Conservation (phyloP, 331 rosid genomes). For the Malus hybrid region DNA sequence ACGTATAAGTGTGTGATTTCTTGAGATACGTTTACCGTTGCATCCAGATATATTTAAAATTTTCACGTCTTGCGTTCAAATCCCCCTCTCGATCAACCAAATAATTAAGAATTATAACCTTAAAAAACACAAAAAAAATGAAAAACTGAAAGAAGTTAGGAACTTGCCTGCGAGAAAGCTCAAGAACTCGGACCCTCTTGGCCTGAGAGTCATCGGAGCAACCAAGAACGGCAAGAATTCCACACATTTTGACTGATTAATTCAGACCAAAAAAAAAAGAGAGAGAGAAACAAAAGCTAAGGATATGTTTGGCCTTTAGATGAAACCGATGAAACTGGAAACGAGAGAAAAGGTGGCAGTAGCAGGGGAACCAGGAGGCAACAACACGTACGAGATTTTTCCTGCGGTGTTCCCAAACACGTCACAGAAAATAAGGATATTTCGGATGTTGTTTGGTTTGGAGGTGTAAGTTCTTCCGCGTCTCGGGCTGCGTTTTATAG, state of each 20-base stretch:
- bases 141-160: not conserved
- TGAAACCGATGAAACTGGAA: not conserved
- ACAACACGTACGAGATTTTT: not conserved
- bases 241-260: constrained; percentile 59
- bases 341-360: not conserved
- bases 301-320: not conserved
- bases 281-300: not conserved
- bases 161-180: constrained; percentile 91
- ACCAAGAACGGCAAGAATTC: constrained; percentile 94
- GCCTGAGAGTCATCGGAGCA: constrained; percentile 87
- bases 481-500: constrained; percentile 41
- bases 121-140: not conserved
- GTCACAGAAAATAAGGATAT: too few relatives aligned
- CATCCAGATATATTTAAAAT: too few relatives aligned
- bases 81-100: not conserved
- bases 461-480: constrained; percentile 10
- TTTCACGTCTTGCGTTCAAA: too few relatives aligned
- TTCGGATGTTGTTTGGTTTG: not conserved
- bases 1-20: too few relatives aligned
- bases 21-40: too few relatives aligned
- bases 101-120: not conserved
- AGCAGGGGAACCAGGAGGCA: not conserved
- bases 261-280: not conserved
- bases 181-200: constrained; percentile 85
- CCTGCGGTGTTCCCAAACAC: not conserved